Percentiles rank a stretch among this genome's conserved stretches.
Conservation (phyloP, 2,329 filamentous ascomycete species). For the Microdochium nivale region DNA sequence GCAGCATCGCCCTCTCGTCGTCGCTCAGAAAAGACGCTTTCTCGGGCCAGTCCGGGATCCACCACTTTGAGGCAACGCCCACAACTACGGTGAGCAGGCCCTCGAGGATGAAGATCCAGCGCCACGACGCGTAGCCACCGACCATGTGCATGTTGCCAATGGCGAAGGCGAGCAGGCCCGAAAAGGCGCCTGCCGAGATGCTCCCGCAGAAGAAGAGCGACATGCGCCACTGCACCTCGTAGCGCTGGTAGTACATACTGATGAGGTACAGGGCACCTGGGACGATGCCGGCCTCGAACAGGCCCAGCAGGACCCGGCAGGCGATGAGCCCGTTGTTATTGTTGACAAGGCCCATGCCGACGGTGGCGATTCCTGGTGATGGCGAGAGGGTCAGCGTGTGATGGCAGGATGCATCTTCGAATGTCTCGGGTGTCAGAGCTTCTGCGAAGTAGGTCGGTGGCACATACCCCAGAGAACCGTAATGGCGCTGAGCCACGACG, state of each 20-base stretch:
- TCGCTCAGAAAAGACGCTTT: conserved; percentile 29
- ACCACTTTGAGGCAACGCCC: conserved; percentile 25
- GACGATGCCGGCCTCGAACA: conserved; percentile 25
- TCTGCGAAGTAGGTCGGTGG: no score
- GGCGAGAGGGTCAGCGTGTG: no score
- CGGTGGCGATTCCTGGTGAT: conserved; percentile 20
- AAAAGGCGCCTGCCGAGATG: conserved; percentile 11
- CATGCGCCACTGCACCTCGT: conserved; percentile 18
- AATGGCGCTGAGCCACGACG: not conserved
- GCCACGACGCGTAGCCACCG: conserved; percentile 23
- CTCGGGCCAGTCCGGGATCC: conserved; percentile 32
- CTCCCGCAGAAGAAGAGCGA: conserved; percentile 13
- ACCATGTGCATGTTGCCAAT: conserved; percentile 26
- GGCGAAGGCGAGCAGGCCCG: conserved; percentile 20
- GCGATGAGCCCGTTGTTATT: conserved; percentile 16
- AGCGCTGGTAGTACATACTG: conserved; percentile 22
- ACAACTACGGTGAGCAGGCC: conserved; percentile 19
- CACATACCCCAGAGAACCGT: conserved; percentile 13
- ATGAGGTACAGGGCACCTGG: conserved; percentile 24
- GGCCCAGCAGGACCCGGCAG: conserved; percentile 20
- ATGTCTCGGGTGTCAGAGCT: no score
- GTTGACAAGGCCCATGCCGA: conserved; percentile 17
- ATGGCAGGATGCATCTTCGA: no score
- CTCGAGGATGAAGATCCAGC: conserved; percentile 22
- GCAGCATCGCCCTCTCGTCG: conserved; percentile 19